Base-by-base conservation (phyloP, 371 early-diverging fungal species). In the Conidiobolus incongruus region DNA sequence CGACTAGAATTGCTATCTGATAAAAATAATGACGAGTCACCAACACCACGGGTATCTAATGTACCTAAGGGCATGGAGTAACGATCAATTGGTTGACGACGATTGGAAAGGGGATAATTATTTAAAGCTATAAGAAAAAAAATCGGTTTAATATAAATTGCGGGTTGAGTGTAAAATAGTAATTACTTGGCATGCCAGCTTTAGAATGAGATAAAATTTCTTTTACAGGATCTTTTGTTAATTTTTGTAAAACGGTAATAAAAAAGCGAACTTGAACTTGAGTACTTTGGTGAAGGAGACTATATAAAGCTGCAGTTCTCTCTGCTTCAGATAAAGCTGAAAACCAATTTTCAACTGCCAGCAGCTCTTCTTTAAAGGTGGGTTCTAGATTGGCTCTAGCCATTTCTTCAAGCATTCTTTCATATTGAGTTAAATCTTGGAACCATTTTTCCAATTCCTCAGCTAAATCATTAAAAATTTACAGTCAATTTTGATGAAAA, bases 271-370 rank as follows among this genome's bases (percentile, higher is more conserved):
- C 72, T 58, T 93, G 94, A 24, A 90, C 80, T 38, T 70, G 85
- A 8, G 76, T 81, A 4, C 83, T 73, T 54, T 88, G 81, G 52
- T 89, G 88, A 40, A 90, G 59, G 30, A 94, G 62, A 21, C 78
- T 72, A 55, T 89, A 91, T 36, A 94, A 66, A 21, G 86, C 77
- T 19, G 90, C 77, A 1, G 90, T 92, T 21, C 88, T 65, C 59
- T 94, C 95, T 19, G 86, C 76, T 51, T 88, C 88, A 4, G 78
- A 67, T 44, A 90, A 63, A 22, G 83, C 85, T 10, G 66, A 61
- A 62, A 89, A 91, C 94, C 94, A 93, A 47, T 89, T 79, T 53
- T 93, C 89, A 38, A 93, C 84, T 35, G 87, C 84, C 22, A 72
- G 69, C 35, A 91, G 66, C 55, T 94, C 95, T 41, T 92, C 91